A percentile compares a stretch with the other conserved stretches of the same genome.
Conservation (phyloP, 306 rosid genomes). For the Quercus robur region DNA sequence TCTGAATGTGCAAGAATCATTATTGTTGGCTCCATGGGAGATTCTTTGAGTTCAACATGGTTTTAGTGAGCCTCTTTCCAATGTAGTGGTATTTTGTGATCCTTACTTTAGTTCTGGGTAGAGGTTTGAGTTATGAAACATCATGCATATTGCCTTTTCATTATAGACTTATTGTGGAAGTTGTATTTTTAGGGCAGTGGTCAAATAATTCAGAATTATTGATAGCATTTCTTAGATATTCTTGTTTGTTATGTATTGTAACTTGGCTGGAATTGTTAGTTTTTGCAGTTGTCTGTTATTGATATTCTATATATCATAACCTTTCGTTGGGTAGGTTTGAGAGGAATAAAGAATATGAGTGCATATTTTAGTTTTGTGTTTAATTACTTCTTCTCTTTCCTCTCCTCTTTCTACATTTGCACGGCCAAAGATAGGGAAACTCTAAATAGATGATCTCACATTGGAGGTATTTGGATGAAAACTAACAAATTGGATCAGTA, state of each 20-base stretch:
- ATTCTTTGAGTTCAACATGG: no score
- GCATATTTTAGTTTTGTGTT: not conserved
- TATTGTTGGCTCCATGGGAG: no score
- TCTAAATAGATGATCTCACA: not conserved
- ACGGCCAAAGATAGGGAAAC: not conserved
- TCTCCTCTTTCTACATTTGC: not conserved
- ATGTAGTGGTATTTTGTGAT: no score
- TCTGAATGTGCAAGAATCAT: no score
- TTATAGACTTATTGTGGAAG: not conserved
- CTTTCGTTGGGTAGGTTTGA: not conserved
- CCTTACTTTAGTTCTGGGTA: no score
- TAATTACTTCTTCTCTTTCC: not conserved
- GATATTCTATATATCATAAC: not conserved
- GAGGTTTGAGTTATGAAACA: not conserved
- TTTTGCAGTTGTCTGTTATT: not conserved
- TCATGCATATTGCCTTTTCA: not conserved
- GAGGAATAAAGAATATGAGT: not conserved
- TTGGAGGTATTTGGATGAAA: not conserved
- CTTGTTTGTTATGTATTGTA: not conserved
- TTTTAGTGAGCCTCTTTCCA: no score
- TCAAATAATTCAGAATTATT: not conserved
- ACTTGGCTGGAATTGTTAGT: not conserved
- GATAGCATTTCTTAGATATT: not conserved
- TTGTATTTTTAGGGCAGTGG: not conserved
- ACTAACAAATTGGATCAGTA: not conserved